Conservation (phyloP, 2,329 filamentous ascomycete genomes). For the Fusarium buxicola region DNA sequence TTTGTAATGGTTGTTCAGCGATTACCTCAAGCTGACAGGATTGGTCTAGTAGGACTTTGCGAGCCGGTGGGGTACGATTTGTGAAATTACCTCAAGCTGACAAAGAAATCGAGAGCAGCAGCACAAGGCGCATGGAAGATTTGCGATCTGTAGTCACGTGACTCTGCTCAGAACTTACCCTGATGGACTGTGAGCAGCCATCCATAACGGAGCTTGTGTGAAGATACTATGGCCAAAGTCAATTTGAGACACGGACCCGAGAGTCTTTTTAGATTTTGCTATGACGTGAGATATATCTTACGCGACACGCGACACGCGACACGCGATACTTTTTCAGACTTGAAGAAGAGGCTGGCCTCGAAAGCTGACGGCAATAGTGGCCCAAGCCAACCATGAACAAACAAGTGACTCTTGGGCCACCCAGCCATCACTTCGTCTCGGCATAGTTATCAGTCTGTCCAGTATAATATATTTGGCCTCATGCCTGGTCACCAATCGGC, state of each 20-base stretch:
- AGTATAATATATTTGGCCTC: not conserved
- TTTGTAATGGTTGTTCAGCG: slow-evolving; percentile 43
- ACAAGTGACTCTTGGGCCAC: slow-evolving; percentile 7
- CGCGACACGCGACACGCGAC: slow-evolving; percentile 4
- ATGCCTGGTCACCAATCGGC: slow-evolving; percentile 13
- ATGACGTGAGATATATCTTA: not conserved
- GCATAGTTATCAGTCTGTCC: not conserved
- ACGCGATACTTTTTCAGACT: slow-evolving; percentile 6
- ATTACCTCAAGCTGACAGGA: slow-evolving; percentile 11
- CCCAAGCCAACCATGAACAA: slow-evolving; percentile 16
- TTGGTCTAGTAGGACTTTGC: slow-evolving; percentile 28
- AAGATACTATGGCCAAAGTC: slow-evolving; percentile 16
- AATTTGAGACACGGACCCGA: not conserved
- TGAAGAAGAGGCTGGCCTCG: slow-evolving; percentile 5
- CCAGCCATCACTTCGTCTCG: slow-evolving; percentile 22
- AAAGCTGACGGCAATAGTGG: slow-evolving; percentile 1
- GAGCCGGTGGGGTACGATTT: slow-evolving; percentile 7
- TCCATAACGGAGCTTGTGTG: not conserved
- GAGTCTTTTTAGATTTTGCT: not conserved
- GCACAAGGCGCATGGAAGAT: not conserved
- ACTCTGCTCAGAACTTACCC: not conserved
- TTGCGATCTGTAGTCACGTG: slow-evolving; percentile 21
- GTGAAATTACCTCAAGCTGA: slow-evolving; percentile 39
- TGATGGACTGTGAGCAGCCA: not conserved
- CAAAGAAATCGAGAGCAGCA: slow-evolving; percentile 1